phyloP scores from a whole-genome alignment of 805 yeast species.

The Jamesozyma gamospora region DNA sequence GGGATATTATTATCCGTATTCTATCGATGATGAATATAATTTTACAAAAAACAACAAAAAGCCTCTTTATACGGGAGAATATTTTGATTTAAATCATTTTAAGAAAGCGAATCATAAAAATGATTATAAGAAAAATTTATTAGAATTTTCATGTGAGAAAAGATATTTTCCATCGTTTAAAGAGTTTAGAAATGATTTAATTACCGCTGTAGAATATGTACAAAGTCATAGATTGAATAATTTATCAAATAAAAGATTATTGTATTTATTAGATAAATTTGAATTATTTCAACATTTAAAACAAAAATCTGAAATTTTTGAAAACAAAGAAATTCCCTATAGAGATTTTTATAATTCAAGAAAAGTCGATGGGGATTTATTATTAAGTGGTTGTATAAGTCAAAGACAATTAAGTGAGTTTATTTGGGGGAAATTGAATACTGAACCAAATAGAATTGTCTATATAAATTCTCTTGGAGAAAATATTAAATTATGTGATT shows the following conservation, averaged over 20 bases:
- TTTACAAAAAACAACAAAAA: neutral
- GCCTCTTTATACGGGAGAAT: constrained; percentile 28
- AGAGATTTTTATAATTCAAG: constrained; percentile 83
- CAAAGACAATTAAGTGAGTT: constrained; percentile 28
- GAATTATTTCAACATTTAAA: constrained; percentile 30
- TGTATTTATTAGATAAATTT: constrained; percentile 29
- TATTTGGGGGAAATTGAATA: constrained; percentile 30
- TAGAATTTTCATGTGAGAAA: neutral
- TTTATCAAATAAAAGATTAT: constrained; percentile 22
- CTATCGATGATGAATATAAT: constrained; percentile 15
- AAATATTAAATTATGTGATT: constrained; percentile 17
- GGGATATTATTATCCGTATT: constrained; percentile 6
- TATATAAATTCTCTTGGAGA: constrained; percentile 17
- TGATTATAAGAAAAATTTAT: neutral
- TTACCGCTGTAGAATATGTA: constrained; percentile 13
- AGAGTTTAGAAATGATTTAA: constrained; percentile 27
- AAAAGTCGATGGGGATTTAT: constrained; percentile 57
- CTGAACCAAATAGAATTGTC: constrained; percentile 31
- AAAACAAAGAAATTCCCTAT: constrained; percentile 32
- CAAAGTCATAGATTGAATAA: constrained; percentile 12
- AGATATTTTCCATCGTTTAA: constrained; percentile 22
- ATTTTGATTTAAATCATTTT: constrained; percentile 27
- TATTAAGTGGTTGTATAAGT: constrained; percentile 23
- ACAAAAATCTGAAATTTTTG: constrained; percentile 28
- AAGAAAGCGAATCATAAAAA: constrained; percentile 6